phyloP scores from a whole-genome alignment of 139 green algal genomes.

The Monoraphidium neglectum region DNA sequence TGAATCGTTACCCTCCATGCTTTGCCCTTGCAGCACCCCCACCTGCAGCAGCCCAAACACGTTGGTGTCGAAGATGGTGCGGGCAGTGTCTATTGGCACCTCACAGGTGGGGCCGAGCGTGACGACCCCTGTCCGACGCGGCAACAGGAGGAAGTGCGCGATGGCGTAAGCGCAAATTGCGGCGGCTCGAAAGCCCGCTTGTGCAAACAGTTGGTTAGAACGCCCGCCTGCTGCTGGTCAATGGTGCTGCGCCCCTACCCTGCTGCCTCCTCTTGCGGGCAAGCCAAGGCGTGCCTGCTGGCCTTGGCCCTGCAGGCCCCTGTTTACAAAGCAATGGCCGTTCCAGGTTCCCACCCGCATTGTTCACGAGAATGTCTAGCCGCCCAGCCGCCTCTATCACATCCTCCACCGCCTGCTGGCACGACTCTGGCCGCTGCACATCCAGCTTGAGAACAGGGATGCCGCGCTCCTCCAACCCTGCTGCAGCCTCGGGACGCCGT shows the following conservation, averaged over 20 bases:
- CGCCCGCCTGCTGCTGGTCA: no score
- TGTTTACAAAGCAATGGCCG: no score
- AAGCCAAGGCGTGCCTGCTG: no score
- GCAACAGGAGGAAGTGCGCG: no score
- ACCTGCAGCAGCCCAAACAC: conserved; percentile 30
- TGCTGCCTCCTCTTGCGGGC: no score
- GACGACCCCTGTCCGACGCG: conserved; percentile 20
- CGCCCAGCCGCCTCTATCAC: conserved; percentile 4
- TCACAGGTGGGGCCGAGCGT: conserved; percentile 18
- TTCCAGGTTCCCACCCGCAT: not conserved
- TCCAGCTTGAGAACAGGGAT: conserved; percentile 10
- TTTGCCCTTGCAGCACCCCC: not conserved
- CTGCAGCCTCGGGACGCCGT: not conserved
- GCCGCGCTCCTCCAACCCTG: not conserved
- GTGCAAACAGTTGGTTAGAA: no score
- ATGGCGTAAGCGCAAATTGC: no score
- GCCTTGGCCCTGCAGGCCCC: no score
- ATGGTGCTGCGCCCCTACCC: no score
- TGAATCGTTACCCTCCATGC: no score
- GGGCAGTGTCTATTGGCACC: conserved; percentile 10
- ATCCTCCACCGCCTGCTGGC: conserved; percentile 1
- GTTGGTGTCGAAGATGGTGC: conserved; percentile 2
- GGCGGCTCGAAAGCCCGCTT: no score
- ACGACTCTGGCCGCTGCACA: not conserved
- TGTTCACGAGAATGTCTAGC: conserved; percentile 23